phyloP scores from a whole-genome alignment of 1,139 yeast species.

The Candida neerlandica region DNA sequence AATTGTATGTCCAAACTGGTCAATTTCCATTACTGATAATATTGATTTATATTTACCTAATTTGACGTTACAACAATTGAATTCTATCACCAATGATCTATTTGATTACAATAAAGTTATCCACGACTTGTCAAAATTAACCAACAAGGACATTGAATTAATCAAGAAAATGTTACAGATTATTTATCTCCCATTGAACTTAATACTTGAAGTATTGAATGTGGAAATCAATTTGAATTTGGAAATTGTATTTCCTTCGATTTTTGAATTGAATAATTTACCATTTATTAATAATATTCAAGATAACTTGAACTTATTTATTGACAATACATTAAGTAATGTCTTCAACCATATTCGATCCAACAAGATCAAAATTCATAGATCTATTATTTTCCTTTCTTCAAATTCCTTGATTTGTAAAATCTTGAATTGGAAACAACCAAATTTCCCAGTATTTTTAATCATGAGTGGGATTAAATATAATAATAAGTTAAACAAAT shows the following conservation, averaged over 20 bases:
- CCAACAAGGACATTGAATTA: constrained; percentile 35
- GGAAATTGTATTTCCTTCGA: constrained; percentile 81
- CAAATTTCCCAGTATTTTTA: constrained; percentile 92
- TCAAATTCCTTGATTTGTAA: constrained; percentile 89
- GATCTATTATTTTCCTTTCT: constrained; percentile 82
- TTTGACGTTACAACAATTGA: constrained; percentile 43
- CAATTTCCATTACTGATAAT: constrained; percentile 56
- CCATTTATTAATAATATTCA: constrained; percentile 55
- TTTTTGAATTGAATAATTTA: constrained; percentile 55
- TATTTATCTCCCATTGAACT: constrained; percentile 61
- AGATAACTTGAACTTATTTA: constrained; percentile 65
- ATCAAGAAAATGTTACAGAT: constrained; percentile 45
- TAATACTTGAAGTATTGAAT: constrained; percentile 58
- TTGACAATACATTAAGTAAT: constrained; percentile 70
- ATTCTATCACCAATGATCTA: constrained; percentile 43
- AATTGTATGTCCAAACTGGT: constrained; percentile 75
- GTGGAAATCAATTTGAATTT: constrained; percentile 69
- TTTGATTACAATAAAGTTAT: constrained; percentile 48
- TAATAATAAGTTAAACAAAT: constrained; percentile 27
- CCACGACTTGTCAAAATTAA: constrained; percentile 43
- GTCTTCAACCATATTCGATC: constrained; percentile 78
- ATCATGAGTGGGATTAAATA: constrained; percentile 68
- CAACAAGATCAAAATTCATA: constrained; percentile 30
- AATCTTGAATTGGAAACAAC: constrained; percentile 96
- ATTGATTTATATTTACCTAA: constrained; percentile 58